Percentiles rank a stretch among this genome's conserved stretches.
phyloP scores from a whole-genome alignment of 208 protist species.

The Acanthamoeba comandoni region DNA sequence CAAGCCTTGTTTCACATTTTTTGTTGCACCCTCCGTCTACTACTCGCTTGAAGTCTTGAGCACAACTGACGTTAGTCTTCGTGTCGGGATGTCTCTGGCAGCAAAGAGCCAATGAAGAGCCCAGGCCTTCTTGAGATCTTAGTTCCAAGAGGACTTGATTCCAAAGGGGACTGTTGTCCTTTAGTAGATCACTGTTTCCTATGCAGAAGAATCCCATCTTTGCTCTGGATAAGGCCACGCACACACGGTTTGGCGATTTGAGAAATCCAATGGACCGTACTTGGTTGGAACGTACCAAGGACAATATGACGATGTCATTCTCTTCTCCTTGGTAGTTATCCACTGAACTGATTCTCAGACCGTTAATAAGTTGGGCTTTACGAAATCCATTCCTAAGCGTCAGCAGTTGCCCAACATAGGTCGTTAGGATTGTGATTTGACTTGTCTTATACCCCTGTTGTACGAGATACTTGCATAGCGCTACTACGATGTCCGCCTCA shows the following conservation, averaged over 20 bases:
- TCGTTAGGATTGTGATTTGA: conserved; percentile 77
- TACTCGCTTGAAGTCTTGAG: conserved; percentile 55
- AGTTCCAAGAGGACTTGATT: background rate
- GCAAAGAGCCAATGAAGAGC: conserved; percentile 2
- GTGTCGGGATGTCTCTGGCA: conserved; percentile 78
- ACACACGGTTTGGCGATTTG: conserved; percentile 81
- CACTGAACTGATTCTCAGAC: conserved; percentile 74
- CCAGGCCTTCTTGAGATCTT: background rate
- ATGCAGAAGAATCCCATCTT: conserved; percentile 80
- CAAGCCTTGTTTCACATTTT: conserved; percentile 26
- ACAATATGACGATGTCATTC: conserved; percentile 84
- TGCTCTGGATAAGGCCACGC: conserved; percentile 84
- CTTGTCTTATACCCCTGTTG: conserved; percentile 76
- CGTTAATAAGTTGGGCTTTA: background rate
- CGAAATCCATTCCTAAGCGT: conserved; percentile 28
- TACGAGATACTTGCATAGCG: conserved; percentile 65
- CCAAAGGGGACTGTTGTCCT: conserved; percentile 31
- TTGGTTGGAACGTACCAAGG: conserved; percentile 81
- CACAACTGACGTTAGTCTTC: background rate
- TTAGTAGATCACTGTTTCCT: conserved; percentile 67
- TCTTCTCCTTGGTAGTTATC: conserved; percentile 88
- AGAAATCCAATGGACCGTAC: conserved; percentile 81
- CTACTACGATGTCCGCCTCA: conserved; percentile 74
- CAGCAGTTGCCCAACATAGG: conserved; percentile 79
- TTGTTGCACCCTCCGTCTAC: conserved; percentile 77